These are phyloP conservation scores for Metarhizium brunneum DNA, from an alignment of 2,329 filamentous ascomycete genomes.

Conservation along the genomic window DNA sequence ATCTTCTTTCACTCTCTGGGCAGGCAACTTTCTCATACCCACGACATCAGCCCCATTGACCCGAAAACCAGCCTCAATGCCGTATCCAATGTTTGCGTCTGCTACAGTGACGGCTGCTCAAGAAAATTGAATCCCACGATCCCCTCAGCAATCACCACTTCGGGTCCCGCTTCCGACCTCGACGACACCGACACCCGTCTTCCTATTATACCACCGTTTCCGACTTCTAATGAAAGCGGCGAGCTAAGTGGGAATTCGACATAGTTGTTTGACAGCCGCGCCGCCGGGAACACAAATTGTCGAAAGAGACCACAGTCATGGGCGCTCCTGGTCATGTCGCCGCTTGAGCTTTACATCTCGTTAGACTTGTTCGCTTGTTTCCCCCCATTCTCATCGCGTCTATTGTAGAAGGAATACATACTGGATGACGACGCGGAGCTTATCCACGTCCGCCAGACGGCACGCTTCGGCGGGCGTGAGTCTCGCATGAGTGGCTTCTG, in stretches of 20 bases:
- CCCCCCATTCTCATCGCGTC: too few relatives aligned
- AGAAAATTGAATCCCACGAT: slow-evolving; percentile 40
- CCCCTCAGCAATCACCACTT: slow-evolving; percentile 33
- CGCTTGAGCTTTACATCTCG: slow-evolving; percentile 23
- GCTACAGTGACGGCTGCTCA: slow-evolving; percentile 4
- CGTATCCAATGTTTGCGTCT: too few relatives aligned
- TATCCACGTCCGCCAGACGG: slow-evolving; percentile 9
- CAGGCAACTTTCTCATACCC: too few relatives aligned
- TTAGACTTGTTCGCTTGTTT: not conserved
- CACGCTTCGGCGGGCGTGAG: slow-evolving; percentile 23
- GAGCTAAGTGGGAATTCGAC: slow-evolving; percentile 26
- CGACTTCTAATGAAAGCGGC: slow-evolving; percentile 34
- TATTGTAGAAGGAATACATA: slow-evolving; percentile 16
- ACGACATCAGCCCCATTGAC: too few relatives aligned
- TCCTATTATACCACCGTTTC: slow-evolving; percentile 37
- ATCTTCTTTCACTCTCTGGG: not conserved
- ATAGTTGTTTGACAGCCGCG: slow-evolving; percentile 8
- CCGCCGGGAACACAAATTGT: slow-evolving; percentile 23
- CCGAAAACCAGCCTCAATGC: too few relatives aligned
- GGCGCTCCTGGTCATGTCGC: slow-evolving; percentile 31
- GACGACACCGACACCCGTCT: slow-evolving; percentile 34
- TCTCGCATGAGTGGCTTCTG: slow-evolving; percentile 32
- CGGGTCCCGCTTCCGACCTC: slow-evolving; percentile 12
- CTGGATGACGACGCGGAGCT: slow-evolving; percentile 35
- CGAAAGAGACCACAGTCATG: slow-evolving; percentile 33